Conservation (phyloP, 2,329 filamentous ascomycete genomes). For the Fusarium hostae region DNA sequence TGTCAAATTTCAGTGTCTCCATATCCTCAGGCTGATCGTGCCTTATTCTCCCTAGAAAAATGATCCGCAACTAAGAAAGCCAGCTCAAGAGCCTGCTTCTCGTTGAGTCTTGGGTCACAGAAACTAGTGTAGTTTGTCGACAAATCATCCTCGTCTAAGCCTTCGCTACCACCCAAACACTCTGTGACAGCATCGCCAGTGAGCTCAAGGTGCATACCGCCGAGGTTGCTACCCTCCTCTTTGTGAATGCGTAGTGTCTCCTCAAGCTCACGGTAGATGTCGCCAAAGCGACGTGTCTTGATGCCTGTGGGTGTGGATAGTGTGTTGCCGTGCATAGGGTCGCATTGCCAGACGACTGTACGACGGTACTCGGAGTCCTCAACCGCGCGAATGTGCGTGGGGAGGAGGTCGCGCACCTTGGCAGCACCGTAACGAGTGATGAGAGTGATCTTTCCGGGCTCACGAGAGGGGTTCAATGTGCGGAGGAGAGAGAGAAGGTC, state of each 20-base stretch:
- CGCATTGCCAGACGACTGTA: constrained; percentile 93
- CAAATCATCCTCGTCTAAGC: constrained; percentile 86
- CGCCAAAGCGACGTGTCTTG: constrained; percentile 91
- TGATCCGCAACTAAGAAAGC: constrained; percentile 93
- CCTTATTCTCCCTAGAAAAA: constrained; percentile 58
- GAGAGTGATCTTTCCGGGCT: constrained; percentile 92
- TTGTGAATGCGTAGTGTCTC: constrained; percentile 87
- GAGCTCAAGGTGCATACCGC: constrained; percentile 93
- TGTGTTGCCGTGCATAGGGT: constrained; percentile 96
- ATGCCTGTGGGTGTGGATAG: constrained; percentile 77
- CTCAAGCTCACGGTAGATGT: constrained; percentile 88
- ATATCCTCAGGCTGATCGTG: not conserved
- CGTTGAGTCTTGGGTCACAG: constrained; percentile 94
- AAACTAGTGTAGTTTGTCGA: constrained; percentile 93
- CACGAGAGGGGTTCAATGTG: constrained; percentile 82
- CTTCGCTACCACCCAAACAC: constrained; percentile 90
- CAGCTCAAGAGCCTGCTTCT: constrained; percentile 96
- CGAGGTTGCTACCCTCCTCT: constrained; percentile 84
- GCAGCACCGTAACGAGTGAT: constrained; percentile 93
- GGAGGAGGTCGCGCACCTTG: constrained; percentile 80
- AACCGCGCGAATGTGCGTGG: constrained; percentile 88
- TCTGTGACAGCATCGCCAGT: constrained; percentile 97
- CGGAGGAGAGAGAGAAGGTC: constrained; percentile 85
- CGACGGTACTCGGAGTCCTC: constrained; percentile 76
- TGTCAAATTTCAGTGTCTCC: not conserved